These are phyloP conservation scores for Trifolium pratense DNA, from an alignment of 306 rosid genomes.

Conservation along the genomic window DNA sequence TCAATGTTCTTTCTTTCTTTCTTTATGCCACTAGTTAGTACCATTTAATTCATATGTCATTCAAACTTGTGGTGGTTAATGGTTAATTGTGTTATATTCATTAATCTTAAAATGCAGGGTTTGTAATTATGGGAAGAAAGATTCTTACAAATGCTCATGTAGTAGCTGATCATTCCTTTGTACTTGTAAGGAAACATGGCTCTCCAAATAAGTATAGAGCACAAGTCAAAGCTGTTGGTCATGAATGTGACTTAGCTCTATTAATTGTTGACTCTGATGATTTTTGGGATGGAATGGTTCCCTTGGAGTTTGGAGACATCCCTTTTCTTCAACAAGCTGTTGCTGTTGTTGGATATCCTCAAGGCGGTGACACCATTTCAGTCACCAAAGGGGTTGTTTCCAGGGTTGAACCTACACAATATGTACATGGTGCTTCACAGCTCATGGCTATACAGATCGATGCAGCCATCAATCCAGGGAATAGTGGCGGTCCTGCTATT, in stretches of 20 bases:
- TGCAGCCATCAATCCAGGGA: slow-evolving; percentile 96
- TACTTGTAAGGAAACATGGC: slow-evolving; percentile 93
- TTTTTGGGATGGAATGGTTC: slow-evolving; percentile 78
- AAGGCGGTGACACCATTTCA: slow-evolving; percentile 95
- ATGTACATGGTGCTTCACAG: slow-evolving; percentile 88
- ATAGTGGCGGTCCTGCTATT: slow-evolving; percentile 97
- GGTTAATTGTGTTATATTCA: no score
- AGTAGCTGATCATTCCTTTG: slow-evolving; percentile 87
- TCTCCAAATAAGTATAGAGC: slow-evolving; percentile 87
- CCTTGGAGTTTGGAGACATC: slow-evolving; percentile 77
- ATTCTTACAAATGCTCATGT: slow-evolving; percentile 96
- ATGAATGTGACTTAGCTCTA: slow-evolving; percentile 91
- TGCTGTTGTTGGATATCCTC: slow-evolving; percentile 95
- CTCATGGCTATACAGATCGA: slow-evolving; percentile 94
- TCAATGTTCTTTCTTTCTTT: no score
- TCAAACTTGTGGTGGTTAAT: no score
- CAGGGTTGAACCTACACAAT: slow-evolving; percentile 91
- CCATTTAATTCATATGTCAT: no score
- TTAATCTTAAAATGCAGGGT: no score
- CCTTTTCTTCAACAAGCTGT: slow-evolving; percentile 90
- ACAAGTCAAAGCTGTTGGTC: slow-evolving; percentile 82
- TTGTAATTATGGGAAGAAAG: slow-evolving; percentile 69
- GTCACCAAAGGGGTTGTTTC: slow-evolving; percentile 93
- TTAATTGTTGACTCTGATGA: slow-evolving; percentile 63
- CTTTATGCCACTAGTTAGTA: no score